These are phyloP conservation scores for Pascua sp. DNA, from an alignment of 1,284 basidiomycete genomes.

Conservation along the genomic window DNA sequence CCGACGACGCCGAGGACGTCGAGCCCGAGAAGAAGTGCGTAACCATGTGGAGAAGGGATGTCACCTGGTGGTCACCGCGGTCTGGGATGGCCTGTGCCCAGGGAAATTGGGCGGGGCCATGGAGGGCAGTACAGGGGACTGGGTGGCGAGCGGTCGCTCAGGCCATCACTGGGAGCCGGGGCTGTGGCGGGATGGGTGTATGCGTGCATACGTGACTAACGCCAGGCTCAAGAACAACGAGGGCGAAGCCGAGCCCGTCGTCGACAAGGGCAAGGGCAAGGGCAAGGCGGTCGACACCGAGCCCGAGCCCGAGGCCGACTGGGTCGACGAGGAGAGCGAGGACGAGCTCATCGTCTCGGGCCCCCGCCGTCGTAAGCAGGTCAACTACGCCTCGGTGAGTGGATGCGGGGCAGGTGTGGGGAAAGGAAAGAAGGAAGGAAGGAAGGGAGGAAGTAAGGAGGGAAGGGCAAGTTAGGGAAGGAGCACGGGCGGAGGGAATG, in stretches of 20 bases:
- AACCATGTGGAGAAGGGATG: background rate
- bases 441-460: background rate
- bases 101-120: too few species aligned
- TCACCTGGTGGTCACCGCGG: too few species aligned
- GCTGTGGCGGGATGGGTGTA: background rate
- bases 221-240: conserved; percentile 30
- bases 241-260: background rate
- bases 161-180: too few species aligned
- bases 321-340: conserved; percentile 28
- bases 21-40: conserved; percentile 35
- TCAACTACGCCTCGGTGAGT: conserved; percentile 40
- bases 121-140: too few species aligned
- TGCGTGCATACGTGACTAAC: background rate
- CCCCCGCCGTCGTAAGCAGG: conserved; percentile 26
- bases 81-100: too few species aligned
- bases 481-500: background rate
- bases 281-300: conserved; percentile 13
- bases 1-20: conserved; percentile 19
- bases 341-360: conserved; percentile 31
- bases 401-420: background rate
- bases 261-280: conserved; percentile 34
- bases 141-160: too few species aligned
- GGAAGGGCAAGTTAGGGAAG: background rate
- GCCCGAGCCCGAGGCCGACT: conserved; percentile 20
- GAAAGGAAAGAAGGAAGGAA: background rate